Conservation (phyloP, 1,139 yeast genomes). For the Cylindricascospora bacillispora region DNA sequence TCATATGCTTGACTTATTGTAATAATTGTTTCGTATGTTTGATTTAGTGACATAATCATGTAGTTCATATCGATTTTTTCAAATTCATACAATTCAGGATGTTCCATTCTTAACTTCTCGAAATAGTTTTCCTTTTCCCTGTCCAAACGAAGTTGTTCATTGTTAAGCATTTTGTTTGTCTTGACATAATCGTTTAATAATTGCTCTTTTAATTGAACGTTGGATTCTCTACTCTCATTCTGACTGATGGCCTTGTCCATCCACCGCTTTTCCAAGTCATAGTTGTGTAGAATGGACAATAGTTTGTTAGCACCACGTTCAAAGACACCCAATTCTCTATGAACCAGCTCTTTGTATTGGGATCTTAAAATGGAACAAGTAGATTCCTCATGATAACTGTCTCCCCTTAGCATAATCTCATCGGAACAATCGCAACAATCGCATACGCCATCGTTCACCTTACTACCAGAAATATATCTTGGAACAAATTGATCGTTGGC, state of each 20-base stretch:
- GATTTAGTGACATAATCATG: constrained; percentile 9
- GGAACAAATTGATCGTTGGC: constrained; percentile 59
- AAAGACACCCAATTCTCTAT: constrained; percentile 19
- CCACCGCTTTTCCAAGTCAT: constrained; percentile 8
- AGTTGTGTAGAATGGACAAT: not conserved
- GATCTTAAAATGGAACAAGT: constrained; percentile 39
- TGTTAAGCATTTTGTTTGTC: too few relatives aligned
- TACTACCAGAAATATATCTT: constrained; percentile 37
- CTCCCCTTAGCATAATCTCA: constrained; percentile 30
- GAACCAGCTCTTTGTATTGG: constrained; percentile 25
- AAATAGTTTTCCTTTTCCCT: constrained; percentile 9
- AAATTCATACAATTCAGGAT: constrained; percentile 16
- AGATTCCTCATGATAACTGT: constrained; percentile 41
- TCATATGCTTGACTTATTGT: constrained; percentile 14
- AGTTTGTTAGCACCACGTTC: constrained; percentile 11
- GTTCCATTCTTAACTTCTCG: constrained; percentile 10
- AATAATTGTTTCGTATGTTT: constrained; percentile 13
- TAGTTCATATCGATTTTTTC: constrained; percentile 12
- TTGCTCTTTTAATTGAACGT: constrained; percentile 6
- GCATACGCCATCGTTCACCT: constrained; percentile 84
- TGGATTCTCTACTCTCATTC: not conserved
- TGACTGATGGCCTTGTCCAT: constrained; percentile 3
- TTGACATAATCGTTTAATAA: constrained; percentile 3
- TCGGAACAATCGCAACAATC: constrained; percentile 98
- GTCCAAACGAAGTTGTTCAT: constrained; percentile 7